Base-by-base conservation (phyloP, 495 filamentous ascomycete species). In the Filosporella fistucella region DNA sequence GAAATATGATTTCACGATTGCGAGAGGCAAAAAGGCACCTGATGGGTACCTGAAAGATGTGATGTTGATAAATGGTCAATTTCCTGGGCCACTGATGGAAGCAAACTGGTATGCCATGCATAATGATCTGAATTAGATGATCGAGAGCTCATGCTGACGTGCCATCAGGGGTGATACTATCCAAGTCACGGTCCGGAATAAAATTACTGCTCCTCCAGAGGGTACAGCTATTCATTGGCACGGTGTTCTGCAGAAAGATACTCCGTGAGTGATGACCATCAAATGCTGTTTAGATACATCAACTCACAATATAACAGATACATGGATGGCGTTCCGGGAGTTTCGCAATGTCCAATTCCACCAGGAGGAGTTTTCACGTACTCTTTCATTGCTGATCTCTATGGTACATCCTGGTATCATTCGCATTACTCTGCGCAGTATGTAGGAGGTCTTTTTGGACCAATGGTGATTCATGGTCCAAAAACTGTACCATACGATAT, bases 371-470 rank as follows among this genome's bases (percentile, higher is more conserved):
- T 47, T 12, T 57, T 65, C 32, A 80, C 72, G 1, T 83, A 84
- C 55, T 67, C 48, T 18, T 83, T 75, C 47, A 52, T 61, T 6
- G 75, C 68, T 0, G 65, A 59, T 4, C 69, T 61, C 14, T 84
- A 85, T 51, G 83, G 81, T 0, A 76, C 75, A 0, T 63, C 70
- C 4, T 87, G 79, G 80, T 85, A 83, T 42, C 82, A 84, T 55
- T 71, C 65, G 29, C 82, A 85, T 56, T 82, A 74, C 54, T 70
- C 68, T 11, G 62, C 75, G 12, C 80, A 85, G 52, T 70, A 71
- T 46, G 68, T 64, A 21, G 69, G 74, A 32, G 76, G 76, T 5
- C 54, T 72, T 6, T 57, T 69, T 28, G 76, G 76, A 13, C 52
- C 65, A 3, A 65, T 79, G 18, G 52, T 76, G 33, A 62, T 68